Evolutionary conservation across 306 rosid species (phyloP), one percentile per base, ranked within the genome.

Genomic region (Inga oerstediana): DNA sequence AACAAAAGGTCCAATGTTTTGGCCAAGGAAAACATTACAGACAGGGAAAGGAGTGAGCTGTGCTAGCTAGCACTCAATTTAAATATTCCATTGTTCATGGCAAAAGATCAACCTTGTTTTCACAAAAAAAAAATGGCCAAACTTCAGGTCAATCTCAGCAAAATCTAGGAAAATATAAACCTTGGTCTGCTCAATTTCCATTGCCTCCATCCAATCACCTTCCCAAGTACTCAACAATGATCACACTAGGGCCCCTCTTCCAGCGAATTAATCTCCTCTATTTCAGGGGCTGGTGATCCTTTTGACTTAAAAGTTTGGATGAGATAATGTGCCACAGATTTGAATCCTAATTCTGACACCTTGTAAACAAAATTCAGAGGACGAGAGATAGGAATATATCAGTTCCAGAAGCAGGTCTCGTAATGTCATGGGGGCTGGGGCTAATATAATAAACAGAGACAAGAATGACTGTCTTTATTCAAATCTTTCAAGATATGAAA

Each of bases 241-340:
- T 72, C 59, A 7, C 22, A 46, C 59, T 43, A 20, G 44, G 70
- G 70, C 34, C 72, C 72, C 68, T 71, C 73, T 75, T 83, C 4
- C n/a, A 62, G 70, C 10, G 56, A 45, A 44, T 35, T 10, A 44
- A 39, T 68, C 69, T 22, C 56, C 51, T 71, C 56, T 2, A 75
- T 16, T 30, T 79, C 66, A 80, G 83, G 61, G 62, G 54, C 14
- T 61, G 56, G 64, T 73, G 79, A 43, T 59, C 64, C 64, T 80
- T 80, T 79, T 72, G 48, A n/a, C 65, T 76, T 48, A 12, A 70
- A 80, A 10, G 82, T 88, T 77, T 83, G 81, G 41, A 88, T 80
- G 82, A 88, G 86, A 78, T 88, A 88, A 85, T 88, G 91, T 32
- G 91, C 89, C 72, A 88, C 91, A 61, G 91, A 88, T 75, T 88